phyloP scores from a whole-genome alignment of 768 basidiomycete species.

The Fomitopsis pulvina region DNA sequence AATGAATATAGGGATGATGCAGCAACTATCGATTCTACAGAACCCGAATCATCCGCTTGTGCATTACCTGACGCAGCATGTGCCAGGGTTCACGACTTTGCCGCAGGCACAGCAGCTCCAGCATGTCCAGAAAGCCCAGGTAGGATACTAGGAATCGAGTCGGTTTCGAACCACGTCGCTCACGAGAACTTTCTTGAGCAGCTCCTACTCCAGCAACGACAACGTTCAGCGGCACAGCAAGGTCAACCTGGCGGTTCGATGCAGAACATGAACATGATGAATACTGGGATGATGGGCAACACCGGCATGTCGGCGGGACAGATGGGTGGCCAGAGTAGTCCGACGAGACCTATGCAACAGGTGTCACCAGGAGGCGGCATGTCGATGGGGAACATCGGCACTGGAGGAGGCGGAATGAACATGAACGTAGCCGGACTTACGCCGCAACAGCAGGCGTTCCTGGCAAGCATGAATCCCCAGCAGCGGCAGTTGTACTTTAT shows the following conservation, averaged over 20 bases:
- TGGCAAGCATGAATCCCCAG: conserved; percentile 22
- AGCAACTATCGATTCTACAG: conserved; percentile 33
- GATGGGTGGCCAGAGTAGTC: conserved; percentile 16
- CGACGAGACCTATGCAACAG: conserved; percentile 17
- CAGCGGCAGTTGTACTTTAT: conserved; percentile 42
- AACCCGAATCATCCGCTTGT: conserved; percentile 51
- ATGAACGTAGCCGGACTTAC: conserved; percentile 16
- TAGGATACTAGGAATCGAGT: conserved; percentile 19
- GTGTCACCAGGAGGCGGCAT: conserved; percentile 5
- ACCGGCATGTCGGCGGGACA: conserved; percentile 6
- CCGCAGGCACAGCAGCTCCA: conserved; percentile 53
- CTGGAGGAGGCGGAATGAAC: conserved; percentile 14
- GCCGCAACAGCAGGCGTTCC: conserved; percentile 19
- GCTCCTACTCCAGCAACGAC: conserved; percentile 15
- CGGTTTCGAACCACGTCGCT: background rate
- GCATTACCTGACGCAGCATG: conserved; percentile 42
- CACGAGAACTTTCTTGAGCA: background rate
- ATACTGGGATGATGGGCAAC: conserved; percentile 4
- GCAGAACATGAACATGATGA: background rate
- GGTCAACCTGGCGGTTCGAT: conserved; percentile 3
- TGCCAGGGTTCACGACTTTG: conserved; percentile 49
- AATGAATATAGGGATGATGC: conserved; percentile 10
- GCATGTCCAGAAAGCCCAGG: conserved; percentile 48
- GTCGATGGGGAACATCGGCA: conserved; percentile 9
- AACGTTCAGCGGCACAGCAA: conserved; percentile 23